Base-by-base conservation (phyloP, 2,329 filamentous ascomycete genomes). In the Fusarium sp. region DNA sequence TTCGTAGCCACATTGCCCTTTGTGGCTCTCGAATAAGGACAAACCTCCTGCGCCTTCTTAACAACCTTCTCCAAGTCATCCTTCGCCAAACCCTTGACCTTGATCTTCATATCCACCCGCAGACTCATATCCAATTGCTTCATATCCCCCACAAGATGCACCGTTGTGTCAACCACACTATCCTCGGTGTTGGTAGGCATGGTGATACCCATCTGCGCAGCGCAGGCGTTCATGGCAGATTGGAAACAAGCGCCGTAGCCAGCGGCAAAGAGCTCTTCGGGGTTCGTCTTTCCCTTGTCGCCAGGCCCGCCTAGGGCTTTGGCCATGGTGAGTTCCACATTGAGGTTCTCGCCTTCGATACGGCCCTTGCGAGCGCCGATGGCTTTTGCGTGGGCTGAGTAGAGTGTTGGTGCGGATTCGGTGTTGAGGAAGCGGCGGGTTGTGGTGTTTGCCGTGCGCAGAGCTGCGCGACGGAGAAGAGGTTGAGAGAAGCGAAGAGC, bases 241-340 rank as follows among this genome's bases (percentile, higher is more conserved):
- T 66, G 63, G n/a, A 66, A 66, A 12, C 63, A 66, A 1, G 63
- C 63, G 12, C 62, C 63, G 30, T 66, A 66, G 2, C 63, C 63
- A 12, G 63, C 63, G 3, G 63, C 63, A 9, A 66, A 66, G 4
- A 66, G 49, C 2, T 66, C 63, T 11, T 66, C 63, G 0, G 63
- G 63, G 9, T 66, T 66, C 0, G 63, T 66, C 27, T 66, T 66
- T 23, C 63, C 63, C n/a, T 41, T 57, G 30, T 66, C 63, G 9
- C 62, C 63, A 0, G 63, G 62, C 4, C 63, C 63, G 1, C 63
- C 63, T 2, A 66, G 55, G 30, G 62, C 63, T 18, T 66, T 66
- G 55, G 63, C 63, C 63, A 66, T 66, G 14, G 63, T 66, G 10
- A 66, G 55, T n/a, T 66, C 34, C 11, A 66, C 62, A 34, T 66